Base-by-base conservation (phyloP, 441 rosid genomes). In the Croton laevigatus region DNA sequence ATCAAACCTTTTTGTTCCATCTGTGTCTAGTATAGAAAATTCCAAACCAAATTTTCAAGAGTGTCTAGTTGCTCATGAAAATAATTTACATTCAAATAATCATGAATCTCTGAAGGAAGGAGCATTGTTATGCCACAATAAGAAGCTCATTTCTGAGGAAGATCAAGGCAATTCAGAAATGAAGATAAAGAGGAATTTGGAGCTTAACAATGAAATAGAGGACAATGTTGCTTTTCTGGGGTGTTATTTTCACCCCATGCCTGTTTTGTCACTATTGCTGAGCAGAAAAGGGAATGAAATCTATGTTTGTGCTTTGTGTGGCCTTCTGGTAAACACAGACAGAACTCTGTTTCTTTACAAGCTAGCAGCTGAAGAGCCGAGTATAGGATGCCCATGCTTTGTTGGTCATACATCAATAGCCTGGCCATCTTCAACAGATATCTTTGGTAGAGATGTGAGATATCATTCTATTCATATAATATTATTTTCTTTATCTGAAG, bases 241-340 rank as follows among this genome's bases (percentile, higher is more conserved):
- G 73, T 81, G 96, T 83, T 95, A 95, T 83, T 75, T 83, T 65
- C 96, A 86, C 68, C 95, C 88, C 40, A 57, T 76, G 79, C 96
- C 91, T 42, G 71, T 91, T 80, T 75, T 81, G 67, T 81, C 89
- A 38, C 76, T 95, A 66, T 71, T 81, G 76, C 77, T 91, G 73
- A 79, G 83, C 69, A 63, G 79, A 74, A 73, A 70, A 34, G 92
- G 81, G 59, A 77, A 79, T 84, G 89, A 84, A 79, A 78, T 89
- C 67, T 83, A 81, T 68, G 70, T 95, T 59, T 91, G 88, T 71
- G 86, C 76, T 75, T 70, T 84, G 69, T 88, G 96, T 82, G 91
- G 89, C 71, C 81, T 73, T 71, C 71, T 70, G 40, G 76, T 45
- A 65, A 83, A 87, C 63, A 79, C 69, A 67, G 72, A 70, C 44